A percentile compares a stretch with the other conserved stretches of the same genome.
phyloP scores from a whole-genome alignment of 1,139 yeast species.

The Kodamaea ohmeri region DNA sequence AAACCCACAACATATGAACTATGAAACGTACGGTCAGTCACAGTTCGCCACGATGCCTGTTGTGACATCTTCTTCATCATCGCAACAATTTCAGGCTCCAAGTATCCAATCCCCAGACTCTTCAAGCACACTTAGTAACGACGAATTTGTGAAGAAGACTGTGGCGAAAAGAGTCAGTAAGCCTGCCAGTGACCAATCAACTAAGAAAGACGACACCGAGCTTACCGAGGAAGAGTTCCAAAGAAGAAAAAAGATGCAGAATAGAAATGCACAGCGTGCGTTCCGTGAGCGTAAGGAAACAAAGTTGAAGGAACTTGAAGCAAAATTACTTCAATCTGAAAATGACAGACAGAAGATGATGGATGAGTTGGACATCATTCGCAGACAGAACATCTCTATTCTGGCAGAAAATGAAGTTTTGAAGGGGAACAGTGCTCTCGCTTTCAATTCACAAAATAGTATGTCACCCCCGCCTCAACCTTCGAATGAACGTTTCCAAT shows the following conservation, averaged over 20 bases:
- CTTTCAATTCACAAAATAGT: too few relatives aligned
- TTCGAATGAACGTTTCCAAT: conserved; percentile 24
- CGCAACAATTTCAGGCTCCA: conserved; percentile 5
- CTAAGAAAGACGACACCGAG: conserved; percentile 35
- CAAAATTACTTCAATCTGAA: conserved; percentile 59
- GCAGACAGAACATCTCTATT: conserved; percentile 52
- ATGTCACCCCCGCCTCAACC: not conserved
- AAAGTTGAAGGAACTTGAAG: conserved; percentile 64
- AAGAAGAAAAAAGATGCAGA: conserved; percentile 70
- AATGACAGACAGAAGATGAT: conserved; percentile 50
- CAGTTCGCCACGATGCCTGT: conserved; percentile 9
- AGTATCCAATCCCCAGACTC: conserved; percentile 14
- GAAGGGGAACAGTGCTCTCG: conserved; percentile 8
- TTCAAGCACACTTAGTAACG: conserved; percentile 10
- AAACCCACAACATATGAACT: conserved; percentile 5
- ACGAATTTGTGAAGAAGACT: conserved; percentile 5
- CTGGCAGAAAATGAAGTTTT: conserved; percentile 60
- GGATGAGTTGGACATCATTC: conserved; percentile 53
- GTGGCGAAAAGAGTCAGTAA: not conserved
- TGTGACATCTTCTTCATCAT: conserved; percentile 12
- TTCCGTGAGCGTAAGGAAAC: conserved; percentile 83
- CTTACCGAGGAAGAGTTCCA: conserved; percentile 49
- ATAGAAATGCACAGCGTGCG: conserved; percentile 88
- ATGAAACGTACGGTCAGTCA: conserved; percentile 3
- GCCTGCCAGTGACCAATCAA: not conserved